phyloP scores from a whole-genome alignment of 805 yeast genomes.

The Schizosaccharomyces cryophilus region DNA sequence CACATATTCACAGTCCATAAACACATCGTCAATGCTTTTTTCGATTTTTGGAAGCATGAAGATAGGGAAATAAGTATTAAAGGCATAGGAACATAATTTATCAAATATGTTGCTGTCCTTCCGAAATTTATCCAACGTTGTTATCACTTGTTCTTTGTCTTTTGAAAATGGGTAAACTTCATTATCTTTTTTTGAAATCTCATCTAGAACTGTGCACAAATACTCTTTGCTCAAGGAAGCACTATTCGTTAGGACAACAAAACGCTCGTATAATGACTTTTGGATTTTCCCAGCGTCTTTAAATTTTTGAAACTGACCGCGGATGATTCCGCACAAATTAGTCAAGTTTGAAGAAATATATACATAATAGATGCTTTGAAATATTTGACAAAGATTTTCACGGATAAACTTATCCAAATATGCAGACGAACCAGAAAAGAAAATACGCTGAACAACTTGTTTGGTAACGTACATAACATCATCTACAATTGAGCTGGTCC shows the following conservation, averaged over 20 bases:
- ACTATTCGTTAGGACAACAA: not conserved
- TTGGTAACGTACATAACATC: slow-evolving; percentile 57
- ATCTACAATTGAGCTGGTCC: slow-evolving; percentile 59
- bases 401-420: not conserved
- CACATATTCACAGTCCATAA: not conserved
- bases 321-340: not conserved
- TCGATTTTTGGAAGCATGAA: not conserved
- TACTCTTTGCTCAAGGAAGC: not conserved
- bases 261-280: not conserved
- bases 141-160: not conserved
- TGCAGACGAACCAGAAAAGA: slow-evolving; percentile 36
- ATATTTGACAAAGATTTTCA: not conserved
- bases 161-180: not conserved
- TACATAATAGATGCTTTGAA: not conserved
- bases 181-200: not conserved
- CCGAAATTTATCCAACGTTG: not conserved
- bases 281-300: not conserved
- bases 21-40: not conserved
- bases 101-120: not conserved
- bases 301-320: not conserved
- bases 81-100: not conserved
- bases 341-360: not conserved
- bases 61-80: not conserved
- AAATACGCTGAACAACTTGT: slow-evolving; percentile 34
- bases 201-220: not conserved